Base-by-base conservation (phyloP, 345 rosid genomes). In the Firmiana major region DNA sequence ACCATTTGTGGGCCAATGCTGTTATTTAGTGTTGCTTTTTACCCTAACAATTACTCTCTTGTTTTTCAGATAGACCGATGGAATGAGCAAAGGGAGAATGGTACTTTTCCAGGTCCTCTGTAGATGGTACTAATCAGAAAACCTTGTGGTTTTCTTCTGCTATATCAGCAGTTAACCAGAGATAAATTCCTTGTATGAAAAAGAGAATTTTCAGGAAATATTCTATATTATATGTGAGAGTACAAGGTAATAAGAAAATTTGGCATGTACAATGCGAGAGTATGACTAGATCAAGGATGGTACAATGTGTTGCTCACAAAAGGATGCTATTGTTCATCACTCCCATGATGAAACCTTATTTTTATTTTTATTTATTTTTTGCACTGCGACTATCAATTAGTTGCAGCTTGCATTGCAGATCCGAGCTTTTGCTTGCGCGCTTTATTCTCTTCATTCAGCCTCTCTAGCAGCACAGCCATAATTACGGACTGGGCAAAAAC, bases 21-120 rank as follows among this genome's bases (percentile, higher is more conserved):
- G n/a, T n/a, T n/a, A n/a, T n/a, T n/a, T n/a, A n/a, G n/a, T n/a
- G n/a, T n/a, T n/a, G n/a, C n/a, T n/a, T n/a, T n/a, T n/a, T n/a
- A n/a, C n/a, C n/a, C 58, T 48, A 7, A 65, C 31, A 53, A 28
- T 11, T 26, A 31, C 55, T 7, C 71, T 46, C 17, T 7, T 78
- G 82, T 74, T 63, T 77, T 49, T 51, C 84, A 93, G 99, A 67
- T 95, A 46, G 99, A 95, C 2, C 87, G 83, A 80, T 95, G 99
- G 99, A 95, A 95, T 74, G 99, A 95, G 85, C 99, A 95, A 81
- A 87, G 99, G 89, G 98, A 90, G 86, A 90, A 93, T 70, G 98
- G 98, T 70, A 93, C 99, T 38, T 95, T 95, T 83, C 98, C 99
- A 1, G 98, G 98, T 60, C 99, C 97, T 67, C 98, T 95, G 82